phyloP scores from a whole-genome alignment of 1,284 basidiomycete genomes.

The Ceraceosorus bombacis region DNA sequence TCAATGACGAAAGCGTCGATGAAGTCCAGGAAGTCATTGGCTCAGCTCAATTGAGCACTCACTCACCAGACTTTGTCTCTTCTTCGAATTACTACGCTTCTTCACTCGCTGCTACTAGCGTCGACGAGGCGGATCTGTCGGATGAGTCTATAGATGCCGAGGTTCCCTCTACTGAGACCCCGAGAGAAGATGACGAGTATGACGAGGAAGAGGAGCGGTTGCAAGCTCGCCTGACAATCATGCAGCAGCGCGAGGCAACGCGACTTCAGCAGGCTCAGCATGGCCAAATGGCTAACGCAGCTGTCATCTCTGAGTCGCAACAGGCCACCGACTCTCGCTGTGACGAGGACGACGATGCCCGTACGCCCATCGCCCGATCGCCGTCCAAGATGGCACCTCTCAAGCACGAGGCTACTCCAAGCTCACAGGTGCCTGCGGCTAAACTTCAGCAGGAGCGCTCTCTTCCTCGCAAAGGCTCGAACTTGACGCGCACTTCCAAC shows the following conservation, averaged over 20 bases:
- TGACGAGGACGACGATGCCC: constrained; percentile 2
- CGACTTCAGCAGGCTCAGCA: not conserved
- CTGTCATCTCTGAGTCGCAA: not conserved
- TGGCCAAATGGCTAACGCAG: not conserved
- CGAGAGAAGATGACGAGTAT: constrained; percentile 10
- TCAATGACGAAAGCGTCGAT: constrained; percentile 40
- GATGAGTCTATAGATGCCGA: not conserved
- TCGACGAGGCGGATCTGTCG: constrained; percentile 3
- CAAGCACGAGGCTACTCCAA: no score
- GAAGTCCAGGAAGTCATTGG: constrained; percentile 41
- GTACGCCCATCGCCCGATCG: constrained; percentile 8
- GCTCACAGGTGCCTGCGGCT: no score
- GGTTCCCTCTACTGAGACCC: constrained; percentile 6
- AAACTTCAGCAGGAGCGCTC: no score
- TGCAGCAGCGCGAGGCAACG: constrained; percentile 1
- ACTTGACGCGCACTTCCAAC: no score
- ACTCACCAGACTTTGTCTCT: constrained; percentile 5
- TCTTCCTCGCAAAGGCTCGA: no score
- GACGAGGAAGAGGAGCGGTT: constrained; percentile 10
- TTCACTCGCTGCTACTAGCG: not conserved
- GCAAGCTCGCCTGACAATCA: not conserved
- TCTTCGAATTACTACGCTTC: not conserved
- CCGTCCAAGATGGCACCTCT: constrained; percentile 3
- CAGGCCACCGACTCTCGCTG: not conserved
- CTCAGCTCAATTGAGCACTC: constrained; percentile 20